These are phyloP conservation scores for Hanseniaspora pseudoguilliermondii DNA, from an alignment of 805 yeast species.

Conservation along the genomic window DNA sequence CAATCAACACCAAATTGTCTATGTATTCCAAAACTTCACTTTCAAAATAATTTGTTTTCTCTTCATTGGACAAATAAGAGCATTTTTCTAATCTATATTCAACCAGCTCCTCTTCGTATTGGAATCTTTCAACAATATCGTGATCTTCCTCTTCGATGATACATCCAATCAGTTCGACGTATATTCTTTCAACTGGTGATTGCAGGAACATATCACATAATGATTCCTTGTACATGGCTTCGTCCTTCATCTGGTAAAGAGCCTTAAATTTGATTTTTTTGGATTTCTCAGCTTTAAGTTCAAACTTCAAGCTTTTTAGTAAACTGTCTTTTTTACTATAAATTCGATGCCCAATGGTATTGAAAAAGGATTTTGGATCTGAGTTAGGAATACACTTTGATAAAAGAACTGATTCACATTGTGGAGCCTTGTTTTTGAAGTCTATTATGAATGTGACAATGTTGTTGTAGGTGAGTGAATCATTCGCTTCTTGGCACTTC, in stretches of 20 bases:
- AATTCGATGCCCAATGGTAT: conserved; percentile 36
- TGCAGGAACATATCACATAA: conserved; percentile 36
- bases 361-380: conserved; percentile 31
- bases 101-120: conserved; percentile 48
- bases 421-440: conserved; percentile 32
- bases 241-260: conserved; percentile 32
- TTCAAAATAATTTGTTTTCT: conserved; percentile 29
- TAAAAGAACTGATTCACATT: conserved; percentile 37
- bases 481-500: conserved; percentile 20
- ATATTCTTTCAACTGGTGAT: conserved; percentile 43
- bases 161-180: conserved; percentile 43
- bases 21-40: conserved; percentile 41
- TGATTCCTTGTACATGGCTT: conserved; percentile 34
- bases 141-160: conserved; percentile 32
- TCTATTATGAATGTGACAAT: conserved; percentile 31
- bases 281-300: conserved; percentile 31
- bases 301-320: conserved; percentile 32
- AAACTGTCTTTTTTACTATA: conserved; percentile 38
- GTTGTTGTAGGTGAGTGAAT: neutral
- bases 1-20: conserved; percentile 60
- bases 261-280: conserved; percentile 32
- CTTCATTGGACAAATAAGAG: conserved; percentile 35
- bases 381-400: conserved; percentile 44
- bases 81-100: conserved; percentile 44
- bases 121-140: conserved; percentile 41